These are phyloP conservation scores for Oryza rufipogon DNA, from an alignment of 176 grass and related monocot genomes.

Conservation along the genomic window DNA sequence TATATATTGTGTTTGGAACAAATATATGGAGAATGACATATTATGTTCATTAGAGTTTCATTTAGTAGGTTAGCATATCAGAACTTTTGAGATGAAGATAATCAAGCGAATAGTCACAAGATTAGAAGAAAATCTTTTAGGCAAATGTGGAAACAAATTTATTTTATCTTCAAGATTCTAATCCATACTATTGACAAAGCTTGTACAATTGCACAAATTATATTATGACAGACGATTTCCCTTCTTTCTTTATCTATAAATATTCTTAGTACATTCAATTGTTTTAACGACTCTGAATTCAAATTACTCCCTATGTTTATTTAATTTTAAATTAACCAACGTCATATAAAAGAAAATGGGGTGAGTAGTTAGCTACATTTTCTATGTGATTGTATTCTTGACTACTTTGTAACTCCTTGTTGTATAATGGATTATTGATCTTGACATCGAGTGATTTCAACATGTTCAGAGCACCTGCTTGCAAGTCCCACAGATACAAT, in stretches of 20 bases:
- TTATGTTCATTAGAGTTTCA: not conserved
- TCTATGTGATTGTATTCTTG: not conserved
- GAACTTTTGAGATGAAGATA: not conserved
- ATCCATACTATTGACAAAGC: not conserved
- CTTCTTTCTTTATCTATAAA: too few species aligned
- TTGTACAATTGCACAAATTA: not conserved
- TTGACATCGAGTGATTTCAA: not conserved
- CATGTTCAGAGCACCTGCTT: not conserved
- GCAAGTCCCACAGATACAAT: not conserved
- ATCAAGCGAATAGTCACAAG: not conserved
- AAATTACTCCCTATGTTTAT: too few species aligned
- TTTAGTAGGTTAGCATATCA: too few species aligned
- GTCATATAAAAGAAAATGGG: too few species aligned
- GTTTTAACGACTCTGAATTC: not conserved
- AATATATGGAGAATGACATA: not conserved
- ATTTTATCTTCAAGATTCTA: not conserved
- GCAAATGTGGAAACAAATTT: not conserved
- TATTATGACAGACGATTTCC: not conserved
- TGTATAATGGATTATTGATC: not conserved
- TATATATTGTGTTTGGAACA: not conserved
- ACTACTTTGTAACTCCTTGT: not conserved
- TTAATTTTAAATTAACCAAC: too few species aligned
- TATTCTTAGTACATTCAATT: not conserved
- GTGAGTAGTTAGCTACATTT: not conserved
- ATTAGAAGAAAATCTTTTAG: not conserved